Percentiles rank a stretch among this genome's conserved stretches.
Evolutionary conservation across 306 rosid genomes (phyloP).

Genomic region (Glycyrrhiza uralensis): DNA sequence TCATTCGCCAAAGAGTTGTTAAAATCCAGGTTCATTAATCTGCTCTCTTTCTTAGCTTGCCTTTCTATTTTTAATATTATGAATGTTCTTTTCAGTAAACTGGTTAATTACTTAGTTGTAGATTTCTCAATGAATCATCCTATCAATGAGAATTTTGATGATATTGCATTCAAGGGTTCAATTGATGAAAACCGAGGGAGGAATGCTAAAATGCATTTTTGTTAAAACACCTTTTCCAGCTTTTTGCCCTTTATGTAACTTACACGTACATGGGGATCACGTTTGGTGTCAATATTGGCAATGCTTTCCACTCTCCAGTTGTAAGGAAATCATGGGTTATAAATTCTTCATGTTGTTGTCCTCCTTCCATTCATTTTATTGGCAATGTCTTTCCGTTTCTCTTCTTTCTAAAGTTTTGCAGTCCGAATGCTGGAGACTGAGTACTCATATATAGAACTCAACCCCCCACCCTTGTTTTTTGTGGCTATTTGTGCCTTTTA

Average conservation of each 20-base stretch:
- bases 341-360: not conserved
- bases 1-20: slow-evolving; percentile 76
- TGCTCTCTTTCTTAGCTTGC: slow-evolving; percentile 8
- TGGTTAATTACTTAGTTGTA: not conserved
- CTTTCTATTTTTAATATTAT: not conserved
- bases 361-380: not conserved
- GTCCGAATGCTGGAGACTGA: not conserved
- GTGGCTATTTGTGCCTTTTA: not conserved
- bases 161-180: not conserved
- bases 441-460: not conserved
- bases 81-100: not conserved
- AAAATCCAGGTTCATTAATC: slow-evolving; percentile 67
- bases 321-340: not conserved
- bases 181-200: not conserved
- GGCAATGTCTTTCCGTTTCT: not conserved
- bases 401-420: not conserved
- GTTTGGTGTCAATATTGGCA: not conserved
- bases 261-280: not conserved
- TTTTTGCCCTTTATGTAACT: not conserved
- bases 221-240: not conserved
- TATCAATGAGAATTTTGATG: not conserved
- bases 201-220: not conserved
- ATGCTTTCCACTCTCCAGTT: not conserved
- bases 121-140: not conserved
- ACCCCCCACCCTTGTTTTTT: not conserved